Evolutionary conservation across 495 filamentous ascomycete species (phyloP), one percentile per base, ranked within the genome.

Genomic region (Hypoxylon fuscum): DNA sequence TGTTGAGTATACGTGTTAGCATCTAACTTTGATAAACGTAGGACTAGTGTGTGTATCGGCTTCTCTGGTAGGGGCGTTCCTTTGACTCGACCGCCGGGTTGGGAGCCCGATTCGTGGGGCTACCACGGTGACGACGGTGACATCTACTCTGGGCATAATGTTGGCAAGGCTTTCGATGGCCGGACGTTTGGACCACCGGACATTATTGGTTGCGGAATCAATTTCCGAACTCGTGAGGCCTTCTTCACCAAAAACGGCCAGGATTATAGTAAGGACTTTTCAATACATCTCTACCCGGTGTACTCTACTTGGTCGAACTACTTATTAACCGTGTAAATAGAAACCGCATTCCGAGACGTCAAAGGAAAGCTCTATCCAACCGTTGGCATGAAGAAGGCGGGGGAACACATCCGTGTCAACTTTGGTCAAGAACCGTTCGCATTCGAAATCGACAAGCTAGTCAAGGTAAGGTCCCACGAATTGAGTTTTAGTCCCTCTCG

Each of bases 71-170:
- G 82, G 52, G 89, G 85, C 50, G 91, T 91, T 9, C 83, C 86
- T 0, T 81, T 97, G n/a, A 86, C 88, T 59, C 81, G 92, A 63
- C 83, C 96, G 23, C 93, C 94, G 0, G 95, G 95, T 18, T 98
- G 94, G 95, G 95, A 99, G 68, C 86, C 87, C 17, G 92, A 97
- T 37, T 97, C 93, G 1, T 99, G 92, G 92, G 95, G 91, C 31
- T 99, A 96, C 69, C 95, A 99, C 69, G 93, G 95, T 20, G 96
- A 99, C 71, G 95, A 99, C 73, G 95, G 95, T 23, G 87, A 93
- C 62, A 86, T 86, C 38, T 99, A 96, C 68, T 85, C 88, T 41
- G 86, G 88, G 17, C 83, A 88, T 44, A 87, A 84, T 15, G 84
- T 85, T 32, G 92, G 94, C 6, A 91, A 91, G 67, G 70, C 81